Evolutionary conservation across 179 eudicot genomes (phyloP), one percentile per base, ranked within the genome.

Genomic region (Spinacia oleracea): DNA sequence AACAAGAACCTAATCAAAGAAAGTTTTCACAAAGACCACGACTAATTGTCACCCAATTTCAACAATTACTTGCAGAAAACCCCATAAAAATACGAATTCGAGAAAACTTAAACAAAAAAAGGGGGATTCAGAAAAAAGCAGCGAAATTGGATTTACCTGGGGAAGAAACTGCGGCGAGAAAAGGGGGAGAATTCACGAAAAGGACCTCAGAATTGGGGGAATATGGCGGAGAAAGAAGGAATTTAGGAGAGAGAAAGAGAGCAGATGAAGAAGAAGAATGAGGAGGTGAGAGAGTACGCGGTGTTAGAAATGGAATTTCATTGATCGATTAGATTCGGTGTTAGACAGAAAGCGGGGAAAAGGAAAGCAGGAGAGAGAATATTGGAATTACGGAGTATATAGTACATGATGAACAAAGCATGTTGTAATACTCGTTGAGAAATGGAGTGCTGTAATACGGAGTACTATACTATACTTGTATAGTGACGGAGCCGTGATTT

Each of bases 101-200:
- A 53, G 9, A 20, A 53, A 53, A 40, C 9, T 32, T 21, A 66
- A 29, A 23, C 14, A 20, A 3, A 2, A 25, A 15, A 43, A 20
- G 3, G 0, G 0, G 7, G 7, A 40, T 5, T 43, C 0, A 42
- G 42, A n/a, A 42, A 10, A 34, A 12, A 29, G 34, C n/a, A 29
- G 2, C 23, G 16, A 53, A 48, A 29, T 45, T 34, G 0, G 21
- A 18, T 11, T 25, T 55, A 68, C 81, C 83, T 80, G 25, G 42
- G 42, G 10, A 60, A 76, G 48, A 11, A 77, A 77, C 21, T 66
- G 69, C 83, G 81, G 83, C 81, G 83, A 80, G 77, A 48, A 77
- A 38, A 38, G 46, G 64, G 8, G 15, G 31, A 32, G 10, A 16
- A n/a, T 35, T 34, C 42, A 62, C 38, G 21, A 0, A 51, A 29